Evolutionary conservation across 192 early-diverging fungal species (phyloP).

Genomic region (Thamnidium elegans): DNA sequence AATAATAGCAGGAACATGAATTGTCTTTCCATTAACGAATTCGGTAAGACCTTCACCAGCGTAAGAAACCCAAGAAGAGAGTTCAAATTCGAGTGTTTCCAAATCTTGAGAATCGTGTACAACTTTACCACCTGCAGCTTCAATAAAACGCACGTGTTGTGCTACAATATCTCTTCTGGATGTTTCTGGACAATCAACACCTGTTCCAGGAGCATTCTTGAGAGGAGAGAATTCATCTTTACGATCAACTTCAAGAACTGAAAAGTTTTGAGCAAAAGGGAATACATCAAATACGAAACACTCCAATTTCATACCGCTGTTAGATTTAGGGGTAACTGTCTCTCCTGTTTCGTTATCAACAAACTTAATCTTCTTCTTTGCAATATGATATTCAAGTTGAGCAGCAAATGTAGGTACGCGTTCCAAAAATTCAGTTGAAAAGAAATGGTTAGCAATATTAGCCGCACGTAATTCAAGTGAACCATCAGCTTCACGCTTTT

Average conservation of each 20-base stretch:
- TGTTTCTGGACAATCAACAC: conserved; percentile 89
- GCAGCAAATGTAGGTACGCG: conserved; percentile 80
- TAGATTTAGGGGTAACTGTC: conserved; percentile 63
- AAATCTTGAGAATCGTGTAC: conserved; percentile 16
- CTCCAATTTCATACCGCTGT: conserved; percentile 98
- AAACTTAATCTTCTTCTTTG: conserved; percentile 97
- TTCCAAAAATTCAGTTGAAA: conserved; percentile 86
- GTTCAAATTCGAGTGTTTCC: conserved; percentile 65
- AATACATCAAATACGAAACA: conserved; percentile 99
- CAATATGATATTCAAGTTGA: conserved; percentile 93
- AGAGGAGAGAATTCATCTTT: conserved; percentile 96
- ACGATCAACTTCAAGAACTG: conserved; percentile 90
- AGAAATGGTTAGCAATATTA: conserved; percentile 99
- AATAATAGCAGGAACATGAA: conserved; percentile 56
- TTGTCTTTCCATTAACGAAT: conserved; percentile 63
- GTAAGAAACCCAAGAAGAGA: conserved; percentile 89
- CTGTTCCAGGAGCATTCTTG: conserved; percentile 94
- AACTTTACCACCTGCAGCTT: conserved; percentile 81
- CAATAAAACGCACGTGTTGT: conserved; percentile 85
- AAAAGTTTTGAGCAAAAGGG: conserved; percentile 83
- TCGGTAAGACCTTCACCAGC: conserved; percentile 88
- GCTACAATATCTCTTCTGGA: conserved; percentile 83
- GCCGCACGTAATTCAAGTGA: conserved; percentile 85
- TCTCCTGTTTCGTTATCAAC: conserved; percentile 76
- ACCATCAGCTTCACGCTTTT: conserved; percentile 61